Evolutionary conservation across 192 early-diverging fungal species (phyloP).

Genomic region (Phycomyces blakesleeanus): DNA sequence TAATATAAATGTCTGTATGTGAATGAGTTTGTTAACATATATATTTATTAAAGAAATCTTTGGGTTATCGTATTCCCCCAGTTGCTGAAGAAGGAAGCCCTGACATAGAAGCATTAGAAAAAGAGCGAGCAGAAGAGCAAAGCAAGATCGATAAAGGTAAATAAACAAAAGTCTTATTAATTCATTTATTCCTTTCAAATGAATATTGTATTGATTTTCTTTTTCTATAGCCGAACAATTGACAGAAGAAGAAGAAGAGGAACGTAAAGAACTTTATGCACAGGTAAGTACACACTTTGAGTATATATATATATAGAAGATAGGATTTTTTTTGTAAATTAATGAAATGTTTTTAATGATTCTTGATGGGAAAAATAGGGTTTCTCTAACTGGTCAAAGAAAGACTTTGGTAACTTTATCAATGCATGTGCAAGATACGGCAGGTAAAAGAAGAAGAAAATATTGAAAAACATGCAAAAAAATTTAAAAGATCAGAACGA

Average conservation of each 20-base stretch:
- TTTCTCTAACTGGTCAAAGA: conserved; percentile 88
- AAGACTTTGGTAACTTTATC: conserved; percentile 85
- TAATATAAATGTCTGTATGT: too few relatives aligned
- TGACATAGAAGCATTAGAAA: conserved; percentile 45
- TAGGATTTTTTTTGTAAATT: too few relatives aligned
- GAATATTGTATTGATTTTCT: not conserved
- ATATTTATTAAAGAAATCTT: conserved; percentile 45
- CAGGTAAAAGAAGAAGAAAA: conserved; percentile 35
- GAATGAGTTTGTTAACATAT: too few relatives aligned
- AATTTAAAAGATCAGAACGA: not conserved
- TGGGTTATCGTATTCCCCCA: conserved; percentile 67
- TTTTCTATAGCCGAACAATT: conserved; percentile 68
- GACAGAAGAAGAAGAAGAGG: conserved; percentile 81
- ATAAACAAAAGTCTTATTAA: not conserved
- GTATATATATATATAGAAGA: too few relatives aligned
- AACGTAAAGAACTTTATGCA: conserved; percentile 61
- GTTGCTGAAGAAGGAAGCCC: conserved; percentile 36
- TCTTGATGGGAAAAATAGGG: conserved; percentile 35
- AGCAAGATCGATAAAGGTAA: conserved; percentile 73
- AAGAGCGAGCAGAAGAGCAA: conserved; percentile 72
- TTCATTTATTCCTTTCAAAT: too few relatives aligned
- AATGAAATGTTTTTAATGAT: not conserved
- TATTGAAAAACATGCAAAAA: not conserved
- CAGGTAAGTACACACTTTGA: conserved; percentile 39
- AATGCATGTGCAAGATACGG: conserved; percentile 86